These are phyloP conservation scores for Marasmius tenuissimus DNA, from an alignment of 1,284 basidiomycete genomes.

Conservation along the genomic window DNA sequence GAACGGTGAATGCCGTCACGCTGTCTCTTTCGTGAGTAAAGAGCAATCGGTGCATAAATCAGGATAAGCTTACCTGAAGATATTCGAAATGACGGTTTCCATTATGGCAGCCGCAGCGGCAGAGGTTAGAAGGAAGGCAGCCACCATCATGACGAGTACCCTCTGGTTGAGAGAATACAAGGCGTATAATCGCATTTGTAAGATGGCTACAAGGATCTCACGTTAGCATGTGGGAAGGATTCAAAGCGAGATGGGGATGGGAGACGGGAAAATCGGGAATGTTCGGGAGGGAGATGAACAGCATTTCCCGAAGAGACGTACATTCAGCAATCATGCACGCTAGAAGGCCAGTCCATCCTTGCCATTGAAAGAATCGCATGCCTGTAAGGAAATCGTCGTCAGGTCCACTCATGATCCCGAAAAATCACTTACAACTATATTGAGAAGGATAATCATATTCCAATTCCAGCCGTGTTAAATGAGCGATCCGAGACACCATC, in stretches of 20 bases:
- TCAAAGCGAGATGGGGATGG: background rate
- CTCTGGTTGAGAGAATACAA: slow-evolving; percentile 54
- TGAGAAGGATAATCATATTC: background rate
- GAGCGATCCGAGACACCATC: too few species aligned
- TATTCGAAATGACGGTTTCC: slow-evolving; percentile 36
- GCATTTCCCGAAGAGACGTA: slow-evolving; percentile 22
- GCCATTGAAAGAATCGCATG: slow-evolving; percentile 51
- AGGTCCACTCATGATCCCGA: background rate
- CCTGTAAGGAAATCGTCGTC: slow-evolving; percentile 26
- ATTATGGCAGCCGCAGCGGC: slow-evolving; percentile 46
- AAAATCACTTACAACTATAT: slow-evolving; percentile 18
- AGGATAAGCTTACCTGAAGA: slow-evolving; percentile 35
- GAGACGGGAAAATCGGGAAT: background rate
- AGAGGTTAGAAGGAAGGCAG: slow-evolving; percentile 38
- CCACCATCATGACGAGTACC: slow-evolving; percentile 44
- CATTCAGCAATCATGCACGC: slow-evolving; percentile 54
- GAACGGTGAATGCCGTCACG: background rate
- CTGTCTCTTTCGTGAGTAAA: too few species aligned
- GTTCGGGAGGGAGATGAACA: too few species aligned
- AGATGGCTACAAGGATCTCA: slow-evolving; percentile 38
- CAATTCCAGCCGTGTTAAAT: too few species aligned
- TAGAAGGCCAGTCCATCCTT: slow-evolving; percentile 56
- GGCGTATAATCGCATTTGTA: slow-evolving; percentile 64
- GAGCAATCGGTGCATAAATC: background rate
- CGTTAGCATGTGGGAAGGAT: background rate